Percentiles rank a stretch among this genome's conserved stretches.
Evolutionary conservation across 2,329 filamentous ascomycete species (phyloP).

Genomic region (Diaporthe ilicicola): DNA sequence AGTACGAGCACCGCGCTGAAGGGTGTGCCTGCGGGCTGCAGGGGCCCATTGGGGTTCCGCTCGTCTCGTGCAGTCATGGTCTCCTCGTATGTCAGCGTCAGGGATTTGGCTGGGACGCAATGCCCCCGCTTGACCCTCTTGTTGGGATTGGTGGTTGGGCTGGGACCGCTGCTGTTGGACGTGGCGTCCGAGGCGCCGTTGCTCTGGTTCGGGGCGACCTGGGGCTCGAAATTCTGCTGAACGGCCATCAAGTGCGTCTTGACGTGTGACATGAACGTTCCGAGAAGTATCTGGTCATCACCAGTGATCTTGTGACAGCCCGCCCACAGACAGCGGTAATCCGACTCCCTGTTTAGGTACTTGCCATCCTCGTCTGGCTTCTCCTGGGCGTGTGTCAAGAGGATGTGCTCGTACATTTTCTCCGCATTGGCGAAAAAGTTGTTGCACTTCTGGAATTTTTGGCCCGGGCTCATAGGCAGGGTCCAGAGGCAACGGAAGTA

Average conservation of each 20-base stretch:
- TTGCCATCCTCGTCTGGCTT: constrained; percentile 63
- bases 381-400: constrained; percentile 69
- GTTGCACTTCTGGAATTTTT: constrained; percentile 56
- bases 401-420: constrained; percentile 77
- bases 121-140: constrained; percentile 53
- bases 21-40: constrained; percentile 79
- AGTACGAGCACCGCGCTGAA: constrained; percentile 80
- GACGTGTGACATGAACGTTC: constrained; percentile 69
- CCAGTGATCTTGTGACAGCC: constrained; percentile 66
- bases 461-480: constrained; percentile 45
- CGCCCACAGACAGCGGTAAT: constrained; percentile 72
- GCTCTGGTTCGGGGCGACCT: not conserved
- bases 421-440: constrained; percentile 70
- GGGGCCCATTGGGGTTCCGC: constrained; percentile 63
- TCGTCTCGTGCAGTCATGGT: constrained; percentile 66
- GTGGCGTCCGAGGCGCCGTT: constrained; percentile 13
- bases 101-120: constrained; percentile 64
- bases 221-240: constrained; percentile 39
- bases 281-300: constrained; percentile 55
- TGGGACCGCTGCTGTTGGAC: constrained; percentile 37
- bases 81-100: constrained; percentile 63
- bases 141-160: constrained; percentile 32
- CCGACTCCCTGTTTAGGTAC: constrained; percentile 62
- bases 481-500: constrained; percentile 76
- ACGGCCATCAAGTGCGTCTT: constrained; percentile 70